Percentiles rank a stretch among this genome's conserved stretches.
Conservation (phyloP, 1,139 yeast species). For the Yamadazyma membranifaciens region DNA sequence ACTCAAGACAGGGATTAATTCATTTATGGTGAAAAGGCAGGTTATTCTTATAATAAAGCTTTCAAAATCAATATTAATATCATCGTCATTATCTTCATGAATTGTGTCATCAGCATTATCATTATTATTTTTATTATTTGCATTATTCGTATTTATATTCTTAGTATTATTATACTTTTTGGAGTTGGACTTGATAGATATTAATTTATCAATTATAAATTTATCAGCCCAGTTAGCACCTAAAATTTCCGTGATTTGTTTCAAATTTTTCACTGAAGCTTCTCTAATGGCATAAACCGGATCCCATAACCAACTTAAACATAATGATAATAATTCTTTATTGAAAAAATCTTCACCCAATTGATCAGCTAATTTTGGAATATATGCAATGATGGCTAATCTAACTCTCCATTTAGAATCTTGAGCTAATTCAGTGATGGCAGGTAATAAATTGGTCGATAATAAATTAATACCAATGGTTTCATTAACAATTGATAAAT, state of each 20-base stretch:
- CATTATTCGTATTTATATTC: conserved; percentile 6
- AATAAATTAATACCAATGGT: conserved; percentile 89
- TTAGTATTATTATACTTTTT: conserved; percentile 10
- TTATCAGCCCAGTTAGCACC: conserved; percentile 93
- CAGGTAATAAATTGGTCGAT: conserved; percentile 87
- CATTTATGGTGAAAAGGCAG: conserved; percentile 81
- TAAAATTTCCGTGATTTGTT: conserved; percentile 77
- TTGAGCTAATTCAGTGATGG: conserved; percentile 92
- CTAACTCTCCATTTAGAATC: conserved; percentile 98
- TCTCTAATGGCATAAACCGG: conserved; percentile 94
- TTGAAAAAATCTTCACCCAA: conserved; percentile 92
- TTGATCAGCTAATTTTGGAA: conserved; percentile 94
- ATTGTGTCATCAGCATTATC: conserved; percentile 18
- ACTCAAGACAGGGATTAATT: conserved; percentile 69
- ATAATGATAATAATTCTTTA: conserved; percentile 83
- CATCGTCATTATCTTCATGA: conserved; percentile 25
- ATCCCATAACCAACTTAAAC: conserved; percentile 98
- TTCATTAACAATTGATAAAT: conserved; percentile 86
- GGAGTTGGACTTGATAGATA: conserved; percentile 23
- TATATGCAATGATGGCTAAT: conserved; percentile 93
- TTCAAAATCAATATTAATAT: conserved; percentile 46
- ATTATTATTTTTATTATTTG: conserved; percentile 14
- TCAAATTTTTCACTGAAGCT: conserved; percentile 87
- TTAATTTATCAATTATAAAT: conserved; percentile 76
- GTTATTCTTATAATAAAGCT: conserved; percentile 91